Conservation (phyloP, 1,139 yeast species). For the Kazachstania sp. region DNA sequence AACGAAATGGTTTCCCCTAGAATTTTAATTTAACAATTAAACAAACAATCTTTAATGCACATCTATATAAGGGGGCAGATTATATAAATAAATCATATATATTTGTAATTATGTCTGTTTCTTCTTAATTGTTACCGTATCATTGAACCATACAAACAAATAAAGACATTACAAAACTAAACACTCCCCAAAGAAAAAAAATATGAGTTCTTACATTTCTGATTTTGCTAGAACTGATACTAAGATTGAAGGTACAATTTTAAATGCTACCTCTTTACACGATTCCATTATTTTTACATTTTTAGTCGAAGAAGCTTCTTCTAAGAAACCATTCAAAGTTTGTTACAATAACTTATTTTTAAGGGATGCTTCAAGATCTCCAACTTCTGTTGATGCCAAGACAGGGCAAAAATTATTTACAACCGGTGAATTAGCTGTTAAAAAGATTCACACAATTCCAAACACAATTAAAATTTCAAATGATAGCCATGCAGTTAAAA, state of each 20-base stretch:
- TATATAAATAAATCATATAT: too few relatives aligned
- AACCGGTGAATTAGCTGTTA: slow-evolving; percentile 40
- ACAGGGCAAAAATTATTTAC: slow-evolving; percentile 62
- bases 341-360: slow-evolving; percentile 49
- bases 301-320: slow-evolving; percentile 9
- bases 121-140: too few relatives aligned
- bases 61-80: too few relatives aligned
- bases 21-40: too few relatives aligned
- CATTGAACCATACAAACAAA: background rate
- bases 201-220: background rate
- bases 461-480: slow-evolving; percentile 27
- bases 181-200: background rate
- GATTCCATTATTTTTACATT: slow-evolving; percentile 21
- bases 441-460: slow-evolving; percentile 31
- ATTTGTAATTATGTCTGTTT: too few relatives aligned
- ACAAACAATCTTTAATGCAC: too few relatives aligned
- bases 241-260: slow-evolving; percentile 11
- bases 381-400: slow-evolving; percentile 44
- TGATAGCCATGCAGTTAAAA: slow-evolving; percentile 32
- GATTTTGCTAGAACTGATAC: slow-evolving; percentile 1
- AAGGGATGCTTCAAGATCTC: slow-evolving; percentile 53
- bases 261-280: slow-evolving; percentile 14
- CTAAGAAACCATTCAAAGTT: slow-evolving; percentile 27
- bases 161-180: too few relatives aligned
- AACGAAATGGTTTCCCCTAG: too few relatives aligned